Percentiles rank a stretch among this genome's conserved stretches.
phyloP scores from a whole-genome alignment of 805 yeast genomes.

The Sungouiozyma intestinalis region DNA sequence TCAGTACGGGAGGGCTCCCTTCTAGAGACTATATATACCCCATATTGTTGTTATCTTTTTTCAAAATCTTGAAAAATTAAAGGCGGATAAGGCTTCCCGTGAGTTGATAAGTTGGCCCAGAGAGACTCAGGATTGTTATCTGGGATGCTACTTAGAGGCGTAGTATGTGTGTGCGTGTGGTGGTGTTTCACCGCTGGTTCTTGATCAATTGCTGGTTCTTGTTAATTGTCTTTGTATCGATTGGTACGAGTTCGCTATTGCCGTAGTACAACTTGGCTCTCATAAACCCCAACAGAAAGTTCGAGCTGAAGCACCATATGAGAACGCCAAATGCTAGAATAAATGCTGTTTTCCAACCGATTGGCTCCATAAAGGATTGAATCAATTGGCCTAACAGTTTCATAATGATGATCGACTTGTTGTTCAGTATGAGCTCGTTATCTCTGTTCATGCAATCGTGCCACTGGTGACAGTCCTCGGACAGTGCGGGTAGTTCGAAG shows the following conservation, averaged over 20 bases:
- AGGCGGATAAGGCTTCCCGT: not conserved
- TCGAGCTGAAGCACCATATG: slow-evolving; percentile 45
- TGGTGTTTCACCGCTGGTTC: not conserved
- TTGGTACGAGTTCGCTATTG: not conserved
- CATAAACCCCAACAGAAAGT: slow-evolving; percentile 57
- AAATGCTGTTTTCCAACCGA: slow-evolving; percentile 48
- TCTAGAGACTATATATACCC: not conserved
- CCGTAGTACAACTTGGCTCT: slow-evolving; percentile 40
- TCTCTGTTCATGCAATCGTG: slow-evolving; percentile 55
- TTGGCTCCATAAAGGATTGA: slow-evolving; percentile 57
- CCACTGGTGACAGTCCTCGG: slow-evolving; percentile 50
- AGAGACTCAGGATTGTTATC: not conserved
- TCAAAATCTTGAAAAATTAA: not conserved
- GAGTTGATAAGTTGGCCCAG: not conserved
- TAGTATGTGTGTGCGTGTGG: not conserved
- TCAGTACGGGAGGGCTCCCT: too few species aligned
- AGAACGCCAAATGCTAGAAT: slow-evolving; percentile 32
- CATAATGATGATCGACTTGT: slow-evolving; percentile 50
- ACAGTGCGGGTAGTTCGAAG: slow-evolving; percentile 45
- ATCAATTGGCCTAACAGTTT: slow-evolving; percentile 51
- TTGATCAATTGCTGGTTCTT: not conserved
- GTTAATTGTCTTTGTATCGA: not conserved
- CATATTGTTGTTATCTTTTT: not conserved
- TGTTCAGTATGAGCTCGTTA: slow-evolving; percentile 30
- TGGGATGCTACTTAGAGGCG: not conserved